Percentiles rank a stretch among this genome's conserved stretches.
phyloP scores from a whole-genome alignment of 2,329 filamentous ascomycete genomes.

The Penicillium hesseltinei region DNA sequence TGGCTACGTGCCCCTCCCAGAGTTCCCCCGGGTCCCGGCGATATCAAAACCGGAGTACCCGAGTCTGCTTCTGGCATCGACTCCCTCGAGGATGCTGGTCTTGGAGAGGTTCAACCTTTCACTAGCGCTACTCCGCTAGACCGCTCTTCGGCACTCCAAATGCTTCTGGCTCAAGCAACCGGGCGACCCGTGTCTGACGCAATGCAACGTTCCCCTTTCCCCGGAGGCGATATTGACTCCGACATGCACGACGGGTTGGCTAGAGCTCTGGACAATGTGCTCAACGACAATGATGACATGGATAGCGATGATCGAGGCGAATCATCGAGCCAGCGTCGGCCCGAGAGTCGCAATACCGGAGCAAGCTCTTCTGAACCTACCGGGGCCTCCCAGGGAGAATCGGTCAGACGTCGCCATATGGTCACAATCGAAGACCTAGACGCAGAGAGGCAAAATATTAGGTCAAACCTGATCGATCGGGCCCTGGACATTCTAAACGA shows the following conservation, averaged over 20 bases:
- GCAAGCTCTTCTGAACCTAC: slow-evolving; percentile 22
- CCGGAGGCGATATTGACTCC: slow-evolving; percentile 29
- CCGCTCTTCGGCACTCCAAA: slow-evolving; percentile 32
- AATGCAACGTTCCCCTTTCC: slow-evolving; percentile 21
- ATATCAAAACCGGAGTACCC: slow-evolving; percentile 43
- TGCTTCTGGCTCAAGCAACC: slow-evolving; percentile 35
- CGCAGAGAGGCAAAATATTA: slow-evolving; percentile 67
- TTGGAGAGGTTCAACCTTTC: slow-evolving; percentile 29
- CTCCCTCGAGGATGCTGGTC: slow-evolving; percentile 28
- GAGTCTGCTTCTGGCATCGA: slow-evolving; percentile 31
- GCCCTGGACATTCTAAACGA: slow-evolving; percentile 86
- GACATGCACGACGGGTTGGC: slow-evolving; percentile 37
- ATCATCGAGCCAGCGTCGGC: slow-evolving; percentile 22
- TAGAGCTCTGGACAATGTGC: slow-evolving; percentile 45
- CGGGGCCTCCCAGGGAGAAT: slow-evolving; percentile 17
- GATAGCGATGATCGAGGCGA: slow-evolving; percentile 25
- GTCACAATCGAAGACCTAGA: slow-evolving; percentile 75
- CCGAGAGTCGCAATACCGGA: slow-evolving; percentile 13
- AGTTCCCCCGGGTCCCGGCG: slow-evolving; percentile 65
- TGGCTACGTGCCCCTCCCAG: slow-evolving; percentile 59
- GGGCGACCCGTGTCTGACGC: slow-evolving; percentile 26
- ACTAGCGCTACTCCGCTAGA: slow-evolving; percentile 25
- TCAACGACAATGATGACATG: slow-evolving; percentile 33
- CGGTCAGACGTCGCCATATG: slow-evolving; percentile 31
- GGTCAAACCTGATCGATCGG: slow-evolving; percentile 78